Conservation (phyloP, 2,329 filamentous ascomycete species). For the Teratosphaeria zuluensis region DNA sequence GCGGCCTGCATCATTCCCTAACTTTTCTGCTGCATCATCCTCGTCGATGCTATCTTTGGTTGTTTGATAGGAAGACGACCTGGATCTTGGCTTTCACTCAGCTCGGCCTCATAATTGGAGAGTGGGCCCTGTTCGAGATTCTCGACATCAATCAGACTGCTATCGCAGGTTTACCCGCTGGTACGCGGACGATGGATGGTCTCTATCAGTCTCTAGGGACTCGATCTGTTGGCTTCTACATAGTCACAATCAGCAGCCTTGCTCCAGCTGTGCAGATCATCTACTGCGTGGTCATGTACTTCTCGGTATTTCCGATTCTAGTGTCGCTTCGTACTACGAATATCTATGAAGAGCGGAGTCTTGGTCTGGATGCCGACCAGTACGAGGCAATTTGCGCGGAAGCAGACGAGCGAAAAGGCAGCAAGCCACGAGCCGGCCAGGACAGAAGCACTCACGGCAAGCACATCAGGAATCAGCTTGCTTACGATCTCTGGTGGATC, state of each 20-base stretch:
- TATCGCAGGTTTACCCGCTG: not conserved
- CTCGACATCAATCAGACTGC: slow-evolving; percentile 7
- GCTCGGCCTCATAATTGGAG: slow-evolving; percentile 2
- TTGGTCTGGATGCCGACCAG: slow-evolving; percentile 1
- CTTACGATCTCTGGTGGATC: slow-evolving; percentile 34
- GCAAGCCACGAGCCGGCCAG: not conserved
- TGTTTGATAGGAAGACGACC: slow-evolving; percentile 45
- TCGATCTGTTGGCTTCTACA: slow-evolving; percentile 4
- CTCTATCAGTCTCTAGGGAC: slow-evolving; percentile 30
- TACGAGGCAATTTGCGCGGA: not conserved
- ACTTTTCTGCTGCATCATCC: slow-evolving; percentile 31
- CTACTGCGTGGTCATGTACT: slow-evolving; percentile 58
- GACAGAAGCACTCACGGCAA: slow-evolving; percentile 1
- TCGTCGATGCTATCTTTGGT: slow-evolving; percentile 50
- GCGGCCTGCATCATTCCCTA: slow-evolving; percentile 21
- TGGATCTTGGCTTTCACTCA: slow-evolving; percentile 6
- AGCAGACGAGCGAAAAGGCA: not conserved
- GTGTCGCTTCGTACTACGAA: slow-evolving; percentile 60
- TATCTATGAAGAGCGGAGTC: slow-evolving; percentile 55
- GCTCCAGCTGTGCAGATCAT: slow-evolving; percentile 49
- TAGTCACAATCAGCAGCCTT: slow-evolving; percentile 35
- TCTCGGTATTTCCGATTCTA: slow-evolving; percentile 53
- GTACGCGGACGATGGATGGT: not conserved
- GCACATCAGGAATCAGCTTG: slow-evolving; percentile 29
- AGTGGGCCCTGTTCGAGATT: slow-evolving; percentile 18